These are phyloP conservation scores for Zygosaccharomyces bailii DNA, from an alignment of 805 yeast genomes.

Conservation along the genomic window DNA sequence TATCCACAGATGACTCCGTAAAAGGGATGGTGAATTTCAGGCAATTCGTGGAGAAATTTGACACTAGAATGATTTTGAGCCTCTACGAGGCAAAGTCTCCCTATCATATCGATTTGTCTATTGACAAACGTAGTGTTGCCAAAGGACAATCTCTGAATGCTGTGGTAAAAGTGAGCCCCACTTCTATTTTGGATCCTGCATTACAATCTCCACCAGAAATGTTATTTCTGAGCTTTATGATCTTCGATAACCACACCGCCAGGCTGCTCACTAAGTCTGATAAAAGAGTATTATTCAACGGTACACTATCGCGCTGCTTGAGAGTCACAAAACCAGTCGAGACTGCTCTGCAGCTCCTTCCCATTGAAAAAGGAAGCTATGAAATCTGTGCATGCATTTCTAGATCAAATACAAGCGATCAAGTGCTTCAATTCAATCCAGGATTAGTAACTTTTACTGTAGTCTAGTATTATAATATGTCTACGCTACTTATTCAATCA, in stretches of 20 bases:
- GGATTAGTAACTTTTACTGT: conserved; percentile 16
- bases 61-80: conserved; percentile 22
- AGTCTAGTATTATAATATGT: conserved; percentile 3
- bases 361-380: conserved; percentile 74
- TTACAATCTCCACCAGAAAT: not conserved
- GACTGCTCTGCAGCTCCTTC: conserved; percentile 46
- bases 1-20: conserved; percentile 14
- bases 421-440: conserved; percentile 16
- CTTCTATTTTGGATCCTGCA: conserved; percentile 1
- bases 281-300: conserved; percentile 64
- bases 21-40: conserved; percentile 28
- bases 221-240: conserved; percentile 15
- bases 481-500: not conserved
- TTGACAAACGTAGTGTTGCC: conserved; percentile 10
- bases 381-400: conserved; percentile 58
- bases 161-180: conserved; percentile 14
- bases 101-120: conserved; percentile 17
- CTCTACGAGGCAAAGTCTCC: conserved; percentile 24
- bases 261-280: conserved; percentile 38
- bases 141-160: conserved; percentile 20
- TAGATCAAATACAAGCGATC: conserved; percentile 8
- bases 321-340: conserved; percentile 43
- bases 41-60: conserved; percentile 29
- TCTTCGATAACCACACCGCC: conserved; percentile 28
- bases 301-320: conserved; percentile 53